phyloP scores from a whole-genome alignment of 1,139 yeast species.

The Neolecta irregularis region DNA sequence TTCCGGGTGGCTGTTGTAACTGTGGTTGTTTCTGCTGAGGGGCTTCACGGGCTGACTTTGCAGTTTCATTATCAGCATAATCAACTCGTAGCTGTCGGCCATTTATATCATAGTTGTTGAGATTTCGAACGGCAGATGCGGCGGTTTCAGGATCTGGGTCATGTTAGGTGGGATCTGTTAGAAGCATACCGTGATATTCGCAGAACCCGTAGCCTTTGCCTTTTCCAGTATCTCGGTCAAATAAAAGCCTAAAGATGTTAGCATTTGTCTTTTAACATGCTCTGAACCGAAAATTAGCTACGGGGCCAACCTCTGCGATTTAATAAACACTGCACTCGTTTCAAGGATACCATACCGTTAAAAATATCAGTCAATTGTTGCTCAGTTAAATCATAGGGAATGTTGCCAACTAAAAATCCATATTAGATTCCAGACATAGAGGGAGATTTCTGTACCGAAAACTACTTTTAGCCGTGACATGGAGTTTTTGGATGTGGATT shows the following conservation, averaged over 20 bases:
- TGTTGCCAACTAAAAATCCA: conserved; percentile 48
- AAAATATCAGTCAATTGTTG: conserved; percentile 48
- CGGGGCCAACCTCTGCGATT: conserved; percentile 58
- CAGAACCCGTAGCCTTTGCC: conserved; percentile 86
- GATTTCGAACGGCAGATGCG: conserved; percentile 75
- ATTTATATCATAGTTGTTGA: conserved; percentile 67
- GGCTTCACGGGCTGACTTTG: conserved; percentile 4
- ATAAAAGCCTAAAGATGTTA: conserved; percentile 42
- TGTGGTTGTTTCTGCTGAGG: conserved; percentile 13
- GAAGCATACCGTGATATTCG: conserved; percentile 40
- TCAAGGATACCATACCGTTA: too few relatives aligned
- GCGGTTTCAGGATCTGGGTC: conserved; percentile 49
- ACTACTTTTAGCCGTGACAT: conserved; percentile 1
- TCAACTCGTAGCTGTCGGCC: conserved; percentile 60
- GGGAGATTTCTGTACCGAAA: neutral
- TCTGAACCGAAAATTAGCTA: conserved; percentile 23
- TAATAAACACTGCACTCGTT: neutral
- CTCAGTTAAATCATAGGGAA: conserved; percentile 69
- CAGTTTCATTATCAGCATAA: conserved; percentile 20
- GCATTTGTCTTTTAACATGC: neutral
- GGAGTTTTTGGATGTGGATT: neutral
- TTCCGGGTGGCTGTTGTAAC: conserved; percentile 15
- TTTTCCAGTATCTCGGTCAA: conserved; percentile 79
- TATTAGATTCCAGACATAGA: conserved; percentile 3
- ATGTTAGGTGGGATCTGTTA: neutral